Evolutionary conservation across 1,139 yeast species (phyloP).

Genomic region (Yamadazyma taylorii): DNA sequence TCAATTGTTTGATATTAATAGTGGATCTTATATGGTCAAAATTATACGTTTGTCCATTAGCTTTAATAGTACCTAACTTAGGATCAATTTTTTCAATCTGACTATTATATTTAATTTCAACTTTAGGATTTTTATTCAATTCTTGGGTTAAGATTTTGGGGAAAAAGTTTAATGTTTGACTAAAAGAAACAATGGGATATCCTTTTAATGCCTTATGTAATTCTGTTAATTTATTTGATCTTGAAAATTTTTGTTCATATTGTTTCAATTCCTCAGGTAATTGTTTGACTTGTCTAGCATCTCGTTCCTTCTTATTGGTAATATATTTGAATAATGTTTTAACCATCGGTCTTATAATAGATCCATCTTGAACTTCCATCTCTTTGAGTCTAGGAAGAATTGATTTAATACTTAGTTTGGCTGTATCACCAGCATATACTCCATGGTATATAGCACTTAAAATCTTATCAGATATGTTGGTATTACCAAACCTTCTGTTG

Average conservation of each 20-base stretch:
- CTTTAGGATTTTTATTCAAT: slow-evolving; percentile 38
- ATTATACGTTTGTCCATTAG: slow-evolving; percentile 11
- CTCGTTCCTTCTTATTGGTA: slow-evolving; percentile 9
- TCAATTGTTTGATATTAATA: slow-evolving; percentile 40
- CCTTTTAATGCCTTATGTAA: slow-evolving; percentile 38
- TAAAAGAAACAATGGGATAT: slow-evolving; percentile 54
- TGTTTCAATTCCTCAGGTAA: slow-evolving; percentile 19
- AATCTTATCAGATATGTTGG: slow-evolving; percentile 57
- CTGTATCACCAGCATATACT: slow-evolving; percentile 83
- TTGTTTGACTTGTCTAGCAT: not conserved
- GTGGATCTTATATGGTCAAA: slow-evolving; percentile 62
- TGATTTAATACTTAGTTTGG: slow-evolving; percentile 62
- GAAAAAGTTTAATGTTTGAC: slow-evolving; percentile 54
- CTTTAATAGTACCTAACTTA: slow-evolving; percentile 12
- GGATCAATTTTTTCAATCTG: slow-evolving; percentile 23
- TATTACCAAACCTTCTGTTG: slow-evolving; percentile 63
- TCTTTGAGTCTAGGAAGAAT: slow-evolving; percentile 53
- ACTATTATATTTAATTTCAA: slow-evolving; percentile 32
- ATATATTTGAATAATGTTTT: slow-evolving; percentile 12
- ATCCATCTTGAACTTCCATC: slow-evolving; percentile 61
- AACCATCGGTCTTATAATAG: slow-evolving; percentile 44
- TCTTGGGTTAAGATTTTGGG: slow-evolving; percentile 42
- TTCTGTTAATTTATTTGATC: slow-evolving; percentile 34
- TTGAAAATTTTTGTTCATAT: slow-evolving; percentile 38
- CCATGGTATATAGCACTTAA: slow-evolving; percentile 87